Conservation (phyloP, 2,329 filamentous ascomycete genomes). For the Aspergillus eucalypticola region DNA sequence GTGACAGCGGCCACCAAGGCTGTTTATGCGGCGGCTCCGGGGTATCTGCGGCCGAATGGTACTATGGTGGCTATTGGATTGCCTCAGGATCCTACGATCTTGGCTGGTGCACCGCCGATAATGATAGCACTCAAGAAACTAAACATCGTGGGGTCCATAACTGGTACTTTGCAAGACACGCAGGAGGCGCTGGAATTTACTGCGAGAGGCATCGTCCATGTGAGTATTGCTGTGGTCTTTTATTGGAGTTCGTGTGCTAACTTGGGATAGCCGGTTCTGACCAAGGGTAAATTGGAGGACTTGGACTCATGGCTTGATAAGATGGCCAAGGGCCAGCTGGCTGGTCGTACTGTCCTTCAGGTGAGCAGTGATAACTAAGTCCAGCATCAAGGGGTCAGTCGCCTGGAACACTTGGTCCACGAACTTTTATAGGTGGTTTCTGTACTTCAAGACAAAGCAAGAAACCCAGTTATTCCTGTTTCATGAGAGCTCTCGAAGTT, state of each 20-base stretch:
- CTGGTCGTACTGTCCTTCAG: constrained; percentile 9
- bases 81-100: constrained; percentile 74
- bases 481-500: too few species aligned
- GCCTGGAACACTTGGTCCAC: too few species aligned
- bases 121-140: constrained; percentile 86
- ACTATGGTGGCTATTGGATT: constrained; percentile 85
- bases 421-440: too few species aligned
- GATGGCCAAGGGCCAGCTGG: constrained; percentile 11
- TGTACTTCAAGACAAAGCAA: too few species aligned
- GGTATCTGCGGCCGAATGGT: constrained; percentile 79
- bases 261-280: constrained; percentile 12
- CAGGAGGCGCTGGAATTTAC: constrained; percentile 90
- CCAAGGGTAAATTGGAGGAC: constrained; percentile 12
- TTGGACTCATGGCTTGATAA: constrained; percentile 14
- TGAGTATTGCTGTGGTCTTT: neutral
- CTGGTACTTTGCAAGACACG: constrained; percentile 85
- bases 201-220: constrained; percentile 58
- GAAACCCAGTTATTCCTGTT: too few species aligned
- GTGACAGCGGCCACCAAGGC: constrained; percentile 83
- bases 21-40: constrained; percentile 90
- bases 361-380: neutral
- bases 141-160: constrained; percentile 85
- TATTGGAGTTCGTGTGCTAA: too few species aligned
- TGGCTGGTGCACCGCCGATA: constrained; percentile 72
- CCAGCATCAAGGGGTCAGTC: neutral